Percentiles rank a stretch among this genome's conserved stretches.
These are phyloP conservation scores for Otatea glauca DNA, from an alignment of 176 grass and related monocot genomes.

Conservation along the genomic window DNA sequence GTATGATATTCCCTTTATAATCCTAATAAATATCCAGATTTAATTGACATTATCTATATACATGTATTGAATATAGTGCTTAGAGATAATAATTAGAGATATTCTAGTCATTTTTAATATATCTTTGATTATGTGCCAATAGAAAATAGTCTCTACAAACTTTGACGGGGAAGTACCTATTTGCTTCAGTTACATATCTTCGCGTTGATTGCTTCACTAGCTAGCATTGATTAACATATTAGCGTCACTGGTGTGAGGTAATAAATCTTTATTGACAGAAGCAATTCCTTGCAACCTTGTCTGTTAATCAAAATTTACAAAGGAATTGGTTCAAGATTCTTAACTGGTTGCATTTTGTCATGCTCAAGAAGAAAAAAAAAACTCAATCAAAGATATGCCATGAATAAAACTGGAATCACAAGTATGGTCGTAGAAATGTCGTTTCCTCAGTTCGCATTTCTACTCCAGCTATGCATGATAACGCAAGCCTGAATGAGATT, in stretches of 20 bases:
- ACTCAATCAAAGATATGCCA: neutral
- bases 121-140: too few species aligned
- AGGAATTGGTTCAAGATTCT: neutral
- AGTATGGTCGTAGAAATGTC: neutral
- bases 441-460: neutral
- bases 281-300: neutral
- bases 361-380: neutral
- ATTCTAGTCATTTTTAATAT: too few species aligned
- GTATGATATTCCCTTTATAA: too few species aligned
- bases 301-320: neutral
- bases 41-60: too few species aligned
- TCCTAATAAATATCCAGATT: too few species aligned
- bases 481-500: neutral
- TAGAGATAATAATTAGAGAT: too few species aligned
- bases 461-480: neutral
- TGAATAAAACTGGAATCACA: neutral
- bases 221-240: neutral
- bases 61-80: too few species aligned
- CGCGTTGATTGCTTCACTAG: constrained; percentile 1
- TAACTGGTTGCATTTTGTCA: neutral
- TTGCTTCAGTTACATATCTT: constrained; percentile 21
- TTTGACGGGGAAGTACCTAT: too few species aligned
- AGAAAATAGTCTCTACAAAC: too few species aligned
- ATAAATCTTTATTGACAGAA: neutral
- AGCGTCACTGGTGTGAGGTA: neutral